Conservation (phyloP, 257 asterid genomes). For the Petunia secreta region DNA sequence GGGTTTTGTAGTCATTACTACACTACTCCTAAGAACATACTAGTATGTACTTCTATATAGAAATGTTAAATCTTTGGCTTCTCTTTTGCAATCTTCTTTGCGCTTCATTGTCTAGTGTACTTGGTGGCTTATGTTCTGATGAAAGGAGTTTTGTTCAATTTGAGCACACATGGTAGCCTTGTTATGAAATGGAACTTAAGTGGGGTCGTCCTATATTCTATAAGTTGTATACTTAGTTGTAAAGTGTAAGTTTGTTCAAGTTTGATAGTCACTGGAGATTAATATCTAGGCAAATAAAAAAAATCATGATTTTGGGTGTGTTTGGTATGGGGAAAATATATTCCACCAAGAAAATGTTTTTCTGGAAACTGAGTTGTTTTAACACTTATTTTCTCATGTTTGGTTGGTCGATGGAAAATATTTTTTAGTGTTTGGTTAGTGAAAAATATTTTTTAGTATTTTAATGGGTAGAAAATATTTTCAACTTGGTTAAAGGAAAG, state of each 20-base stretch:
- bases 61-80: constrained; percentile 5
- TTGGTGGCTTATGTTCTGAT: neutral
- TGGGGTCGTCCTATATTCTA: too few species aligned
- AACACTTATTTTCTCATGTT: too few species aligned
- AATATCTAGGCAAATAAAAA: neutral
- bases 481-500: too few species aligned
- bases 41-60: neutral
- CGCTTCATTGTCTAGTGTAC: neutral
- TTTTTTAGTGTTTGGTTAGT: too few species aligned
- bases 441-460: too few species aligned
- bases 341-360: too few species aligned
- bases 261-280: neutral
- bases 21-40: neutral
- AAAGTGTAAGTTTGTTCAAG: neutral
- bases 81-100: neutral
- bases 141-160: neutral
- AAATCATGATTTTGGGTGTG: neutral
- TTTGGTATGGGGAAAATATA: too few species aligned
- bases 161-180: neutral
- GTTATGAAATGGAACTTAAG: neutral
- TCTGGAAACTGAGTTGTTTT: too few species aligned
- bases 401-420: too few species aligned
- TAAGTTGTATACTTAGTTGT: neutral
- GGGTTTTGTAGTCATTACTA: neutral
- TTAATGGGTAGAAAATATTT: too few species aligned